Base-by-base conservation (phyloP, 2,329 filamentous ascomycete species). In the Lachnum nothofagi region DNA sequence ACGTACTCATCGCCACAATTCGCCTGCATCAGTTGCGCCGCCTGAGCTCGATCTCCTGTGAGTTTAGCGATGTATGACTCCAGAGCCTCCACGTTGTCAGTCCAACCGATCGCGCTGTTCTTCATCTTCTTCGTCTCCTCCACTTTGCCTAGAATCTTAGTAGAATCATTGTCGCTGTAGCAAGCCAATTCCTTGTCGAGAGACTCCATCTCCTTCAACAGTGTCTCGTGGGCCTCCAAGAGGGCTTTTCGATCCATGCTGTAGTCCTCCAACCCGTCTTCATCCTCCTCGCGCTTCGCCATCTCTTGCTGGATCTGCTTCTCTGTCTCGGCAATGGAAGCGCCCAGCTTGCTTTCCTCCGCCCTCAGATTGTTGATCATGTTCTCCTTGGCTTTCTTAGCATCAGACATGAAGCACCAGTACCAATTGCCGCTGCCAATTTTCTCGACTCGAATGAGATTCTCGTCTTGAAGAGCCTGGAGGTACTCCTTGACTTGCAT, bases 351-450 rank as follows among this genome's bases (percentile, higher is more conserved):
- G 24, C 23, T 57, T 42, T 65, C 65, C 48, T 72, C 69, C 33
- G 59, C 58, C 55, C 66, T 65, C 51, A 72, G 49, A 23, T 60
- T 67, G 40, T 61, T 65, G 53, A 67, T 61, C 25, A 65, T 58
- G 16, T 64, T 65, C 44, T 68, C 63, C 40, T 72, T 74, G 61
- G 71, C 75, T 60, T 78, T 64, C 57, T 63, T 66, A 8, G 62
- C 78, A 45, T 84, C 79, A 23, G 74, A 79, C 16, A 67, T 71
- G 62, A 85, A 86, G 54, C 74, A 77, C 83, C 83, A 86, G 67
- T 85, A 86, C 82, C 82, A 86, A 63, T 86, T 86, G 23, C 80
- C 82, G 54, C 74, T 82, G 37, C 82, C 83, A 58, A 86, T 86
- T 65, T 85, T 86, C 68, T 86, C 82, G 23, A 83, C 77, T 16